Evolutionary conservation across 352 stramenopile genomes (phyloP).

Genomic region (Poterioochromonas sp.): DNA sequence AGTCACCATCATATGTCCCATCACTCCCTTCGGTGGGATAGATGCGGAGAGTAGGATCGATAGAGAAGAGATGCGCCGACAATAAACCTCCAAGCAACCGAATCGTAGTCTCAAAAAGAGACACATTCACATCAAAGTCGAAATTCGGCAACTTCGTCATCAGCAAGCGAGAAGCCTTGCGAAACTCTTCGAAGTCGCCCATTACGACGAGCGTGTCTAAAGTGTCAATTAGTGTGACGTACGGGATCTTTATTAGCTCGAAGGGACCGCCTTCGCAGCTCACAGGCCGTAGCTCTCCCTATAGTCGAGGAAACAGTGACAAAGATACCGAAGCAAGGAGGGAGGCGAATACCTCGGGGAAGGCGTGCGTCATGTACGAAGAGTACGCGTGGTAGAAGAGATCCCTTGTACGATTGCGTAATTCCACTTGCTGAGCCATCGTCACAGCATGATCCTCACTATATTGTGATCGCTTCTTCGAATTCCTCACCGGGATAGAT

Average conservation of each 20-base stretch:
- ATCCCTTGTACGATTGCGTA: too few relatives aligned
- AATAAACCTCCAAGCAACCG: constrained; percentile 76
- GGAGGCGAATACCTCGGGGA: constrained; percentile 51
- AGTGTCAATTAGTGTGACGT: constrained; percentile 70
- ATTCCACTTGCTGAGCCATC: too few relatives aligned
- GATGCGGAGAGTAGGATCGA: constrained; percentile 49
- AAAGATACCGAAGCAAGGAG: background rate
- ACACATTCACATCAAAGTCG: constrained; percentile 73
- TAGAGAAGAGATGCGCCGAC: constrained; percentile 70
- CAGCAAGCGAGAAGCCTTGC: constrained; percentile 49
- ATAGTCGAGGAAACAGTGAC: background rate
- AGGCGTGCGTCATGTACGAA: constrained; percentile 72
- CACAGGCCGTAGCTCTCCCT: constrained; percentile 66
- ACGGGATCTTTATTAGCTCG: constrained; percentile 47
- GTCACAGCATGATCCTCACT: too few relatives aligned
- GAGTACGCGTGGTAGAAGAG: constrained; percentile 75
- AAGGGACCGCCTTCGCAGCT: constrained; percentile 62
- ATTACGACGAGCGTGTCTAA: constrained; percentile 74
- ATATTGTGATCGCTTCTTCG: too few relatives aligned
- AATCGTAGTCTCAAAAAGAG: constrained; percentile 83
- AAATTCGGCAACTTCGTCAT: constrained; percentile 50
- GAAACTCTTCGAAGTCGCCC: constrained; percentile 65
- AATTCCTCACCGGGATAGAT: too few relatives aligned
- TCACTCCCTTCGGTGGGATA: background rate
- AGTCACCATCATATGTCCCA: constrained; percentile 71